phyloP scores from a whole-genome alignment of 352 stramenopile species.

The Halophytophthora batemanensis region DNA sequence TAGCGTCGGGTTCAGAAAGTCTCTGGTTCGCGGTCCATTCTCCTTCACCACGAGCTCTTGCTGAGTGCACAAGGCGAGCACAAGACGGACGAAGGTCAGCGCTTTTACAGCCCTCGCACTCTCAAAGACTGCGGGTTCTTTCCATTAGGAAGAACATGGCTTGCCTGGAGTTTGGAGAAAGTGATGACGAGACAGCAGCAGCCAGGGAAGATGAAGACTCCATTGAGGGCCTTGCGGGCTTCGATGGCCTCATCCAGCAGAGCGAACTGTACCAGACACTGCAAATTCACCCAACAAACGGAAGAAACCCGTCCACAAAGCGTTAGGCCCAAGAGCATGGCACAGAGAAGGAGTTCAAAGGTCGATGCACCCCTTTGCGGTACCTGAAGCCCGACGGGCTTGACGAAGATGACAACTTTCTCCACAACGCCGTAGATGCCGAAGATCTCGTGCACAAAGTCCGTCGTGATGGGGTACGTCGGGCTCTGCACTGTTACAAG shows the following conservation, averaged over 20 bases:
- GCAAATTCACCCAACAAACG: background rate
- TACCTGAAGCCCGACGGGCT: constrained; percentile 49
- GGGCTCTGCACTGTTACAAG: constrained; percentile 69
- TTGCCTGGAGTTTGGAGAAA: constrained; percentile 55
- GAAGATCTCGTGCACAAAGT: constrained; percentile 52
- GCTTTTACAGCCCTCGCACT: background rate
- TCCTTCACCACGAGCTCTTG: constrained; percentile 68
- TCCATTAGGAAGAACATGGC: background rate
- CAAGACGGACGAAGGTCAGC: background rate
- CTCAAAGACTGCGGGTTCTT: background rate
- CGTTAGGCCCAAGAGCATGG: background rate
- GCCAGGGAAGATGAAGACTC: constrained; percentile 54
- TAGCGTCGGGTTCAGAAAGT: constrained; percentile 46
- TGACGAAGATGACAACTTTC: constrained; percentile 66
- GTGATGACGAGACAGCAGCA: constrained; percentile 60
- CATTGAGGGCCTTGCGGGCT: constrained; percentile 46
- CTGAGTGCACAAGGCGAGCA: constrained; percentile 2
- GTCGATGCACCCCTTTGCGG: no score
- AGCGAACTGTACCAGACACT: constrained; percentile 60
- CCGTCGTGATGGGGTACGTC: constrained; percentile 54
- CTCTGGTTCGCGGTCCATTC: constrained; percentile 45
- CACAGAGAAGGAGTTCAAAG: no score
- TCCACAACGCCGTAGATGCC: constrained; percentile 44
- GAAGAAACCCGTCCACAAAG: background rate
- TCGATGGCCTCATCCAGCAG: constrained; percentile 34